These are phyloP conservation scores for Diutina siamensis DNA, from an alignment of 1,139 yeast genomes.

Conservation along the genomic window DNA sequence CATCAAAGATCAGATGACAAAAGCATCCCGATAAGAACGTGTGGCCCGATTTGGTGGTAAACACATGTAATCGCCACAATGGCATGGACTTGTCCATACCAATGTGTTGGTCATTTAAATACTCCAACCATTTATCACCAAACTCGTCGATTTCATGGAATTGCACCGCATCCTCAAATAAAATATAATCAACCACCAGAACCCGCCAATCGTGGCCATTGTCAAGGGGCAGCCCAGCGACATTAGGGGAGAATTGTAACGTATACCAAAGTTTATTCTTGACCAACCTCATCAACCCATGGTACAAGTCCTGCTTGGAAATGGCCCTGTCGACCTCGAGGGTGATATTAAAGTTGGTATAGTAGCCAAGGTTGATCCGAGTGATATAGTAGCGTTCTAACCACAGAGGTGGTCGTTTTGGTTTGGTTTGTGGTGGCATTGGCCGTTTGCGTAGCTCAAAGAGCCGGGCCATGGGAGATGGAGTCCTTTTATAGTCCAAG, in stretches of 20 bases:
- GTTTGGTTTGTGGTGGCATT: not conserved
- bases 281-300: not conserved
- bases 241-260: slow-evolving; percentile 1
- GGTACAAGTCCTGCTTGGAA: slow-evolving; percentile 3
- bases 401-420: not conserved
- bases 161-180: not conserved
- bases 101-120: not conserved
- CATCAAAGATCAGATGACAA: slow-evolving; percentile 2
- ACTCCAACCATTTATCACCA: not conserved
- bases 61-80: slow-evolving; percentile 2
- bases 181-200: slow-evolving; percentile 4
- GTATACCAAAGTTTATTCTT: not conserved
- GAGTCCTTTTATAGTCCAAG: too few species aligned
- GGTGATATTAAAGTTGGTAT: slow-evolving; percentile 1
- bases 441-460: not conserved
- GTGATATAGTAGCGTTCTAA: slow-evolving; percentile 1
- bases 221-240: too few species aligned
- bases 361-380: not conserved
- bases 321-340: not conserved
- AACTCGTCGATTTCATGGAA: slow-evolving; percentile 3
- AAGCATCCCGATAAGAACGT: not conserved
- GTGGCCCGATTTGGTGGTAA: not conserved
- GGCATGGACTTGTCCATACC: not conserved
- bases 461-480: not conserved
- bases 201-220: not conserved